A percentile compares a stretch with the other conserved stretches of the same genome.
Evolutionary conservation across 2,329 filamentous ascomycete genomes (phyloP).

Genomic region (Teratosphaeria pseudoeucalypti): DNA sequence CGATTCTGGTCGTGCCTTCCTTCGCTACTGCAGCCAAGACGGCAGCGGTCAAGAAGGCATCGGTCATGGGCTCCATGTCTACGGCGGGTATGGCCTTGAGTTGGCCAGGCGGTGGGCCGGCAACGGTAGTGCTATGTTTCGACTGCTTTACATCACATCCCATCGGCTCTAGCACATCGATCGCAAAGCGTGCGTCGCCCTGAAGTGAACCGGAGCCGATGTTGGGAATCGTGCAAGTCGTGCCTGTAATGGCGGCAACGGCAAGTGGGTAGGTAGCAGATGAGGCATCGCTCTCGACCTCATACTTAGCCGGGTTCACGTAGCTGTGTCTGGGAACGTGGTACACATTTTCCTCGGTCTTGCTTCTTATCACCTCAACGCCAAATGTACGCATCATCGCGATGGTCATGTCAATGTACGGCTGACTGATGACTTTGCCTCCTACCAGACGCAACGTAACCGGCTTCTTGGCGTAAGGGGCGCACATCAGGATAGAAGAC

Average conservation of each 20-base stretch:
- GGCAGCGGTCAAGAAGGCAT: conserved; percentile 91
- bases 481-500: conserved; percentile 91
- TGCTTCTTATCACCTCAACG: conserved; percentile 64
- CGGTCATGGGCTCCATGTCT: conserved; percentile 99
- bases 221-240: conserved; percentile 90
- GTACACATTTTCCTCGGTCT: conserved; percentile 78
- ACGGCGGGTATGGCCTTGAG: conserved; percentile 69
- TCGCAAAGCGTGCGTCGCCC: conserved; percentile 86
- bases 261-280: conserved; percentile 94
- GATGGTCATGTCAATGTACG: conserved; percentile 98
- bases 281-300: conserved; percentile 93
- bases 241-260: conserved; percentile 89
- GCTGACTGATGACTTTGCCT: conserved; percentile 94
- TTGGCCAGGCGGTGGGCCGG: conserved; percentile 62
- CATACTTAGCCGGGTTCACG: conserved; percentile 72
- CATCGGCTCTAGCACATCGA: conserved; percentile 85
- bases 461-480: conserved; percentile 88
- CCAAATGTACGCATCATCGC: conserved; percentile 95
- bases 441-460: conserved; percentile 84
- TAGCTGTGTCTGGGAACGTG: conserved; percentile 81
- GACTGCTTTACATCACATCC: conserved; percentile 84
- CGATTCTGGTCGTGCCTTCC: conserved; percentile 61
- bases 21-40: conserved; percentile 82
- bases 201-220: conserved; percentile 88
- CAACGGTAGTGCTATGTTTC: conserved; percentile 79